Conservation (phyloP, 2,329 filamentous ascomycete species). For the Triangularia verruculosa region DNA sequence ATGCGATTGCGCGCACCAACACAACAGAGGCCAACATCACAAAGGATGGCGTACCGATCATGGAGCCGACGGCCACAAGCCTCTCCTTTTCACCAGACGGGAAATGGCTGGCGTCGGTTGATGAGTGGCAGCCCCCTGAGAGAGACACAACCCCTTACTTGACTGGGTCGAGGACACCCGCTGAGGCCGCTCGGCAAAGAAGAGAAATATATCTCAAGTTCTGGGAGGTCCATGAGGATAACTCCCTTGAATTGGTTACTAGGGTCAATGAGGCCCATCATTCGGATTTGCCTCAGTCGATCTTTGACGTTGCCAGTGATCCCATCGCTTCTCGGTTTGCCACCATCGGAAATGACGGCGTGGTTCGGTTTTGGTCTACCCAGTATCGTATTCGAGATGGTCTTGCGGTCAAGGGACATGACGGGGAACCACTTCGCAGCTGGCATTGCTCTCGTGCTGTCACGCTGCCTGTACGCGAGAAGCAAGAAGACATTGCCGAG, state of each 20-base stretch:
- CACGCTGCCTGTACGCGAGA: slow-evolving; percentile 44
- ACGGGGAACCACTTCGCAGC: slow-evolving; percentile 59
- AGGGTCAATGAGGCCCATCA: slow-evolving; percentile 81
- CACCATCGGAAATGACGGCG: slow-evolving; percentile 77
- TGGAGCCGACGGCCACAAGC: slow-evolving; percentile 73
- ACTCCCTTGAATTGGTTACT: slow-evolving; percentile 71
- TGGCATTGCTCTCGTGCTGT: slow-evolving; percentile 70
- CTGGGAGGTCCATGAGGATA: slow-evolving; percentile 66
- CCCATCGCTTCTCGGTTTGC: slow-evolving; percentile 71
- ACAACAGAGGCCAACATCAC: slow-evolving; percentile 76
- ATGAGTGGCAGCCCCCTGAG: slow-evolving; percentile 79
- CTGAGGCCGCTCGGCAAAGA: slow-evolving; percentile 48
- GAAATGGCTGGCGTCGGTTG: slow-evolving; percentile 84
- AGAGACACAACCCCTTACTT: slow-evolving; percentile 63
- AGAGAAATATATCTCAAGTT: slow-evolving; percentile 85
- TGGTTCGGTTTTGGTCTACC: slow-evolving; percentile 78
- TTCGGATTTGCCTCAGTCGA: slow-evolving; percentile 50
- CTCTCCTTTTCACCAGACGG: slow-evolving; percentile 77
- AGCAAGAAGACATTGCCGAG: slow-evolving; percentile 34
- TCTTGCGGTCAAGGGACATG: slow-evolving; percentile 57
- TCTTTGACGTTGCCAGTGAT: slow-evolving; percentile 72
- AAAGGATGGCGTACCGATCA: slow-evolving; percentile 66
- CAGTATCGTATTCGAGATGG: slow-evolving; percentile 67
- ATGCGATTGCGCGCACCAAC: slow-evolving; percentile 85
- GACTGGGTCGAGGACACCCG: slow-evolving; percentile 35